These are phyloP conservation scores for Mycosphaerella sp. DNA, from an alignment of 2,329 filamentous ascomycete genomes.

Conservation along the genomic window DNA sequence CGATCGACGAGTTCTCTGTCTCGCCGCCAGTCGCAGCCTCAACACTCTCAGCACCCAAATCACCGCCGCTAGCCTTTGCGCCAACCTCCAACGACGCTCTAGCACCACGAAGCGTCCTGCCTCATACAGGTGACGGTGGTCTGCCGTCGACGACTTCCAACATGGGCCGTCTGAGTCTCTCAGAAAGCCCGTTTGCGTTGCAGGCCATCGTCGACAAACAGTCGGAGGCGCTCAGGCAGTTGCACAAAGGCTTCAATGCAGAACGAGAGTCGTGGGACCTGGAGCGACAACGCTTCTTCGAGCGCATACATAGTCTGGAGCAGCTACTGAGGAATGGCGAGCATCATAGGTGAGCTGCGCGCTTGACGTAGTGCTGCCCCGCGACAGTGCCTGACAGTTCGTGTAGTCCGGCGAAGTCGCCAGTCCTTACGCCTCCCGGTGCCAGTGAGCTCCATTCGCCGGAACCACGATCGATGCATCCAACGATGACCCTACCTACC, in stretches of 20 bases:
- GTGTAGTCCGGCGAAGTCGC: constrained; percentile 33
- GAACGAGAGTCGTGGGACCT: constrained; percentile 33
- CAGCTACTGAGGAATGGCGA: constrained; percentile 30
- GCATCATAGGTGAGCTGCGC: constrained; percentile 30
- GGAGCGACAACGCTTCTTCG: constrained; percentile 30
- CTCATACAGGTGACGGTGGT: constrained; percentile 5
- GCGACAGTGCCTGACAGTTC: constrained; percentile 5
- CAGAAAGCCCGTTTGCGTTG: constrained; percentile 21
- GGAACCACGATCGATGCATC: constrained; percentile 8
- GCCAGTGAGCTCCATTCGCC: constrained; percentile 16
- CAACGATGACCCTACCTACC: constrained; percentile 25
- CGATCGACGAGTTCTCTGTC: constrained; percentile 2
- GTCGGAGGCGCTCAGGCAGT: constrained; percentile 27
- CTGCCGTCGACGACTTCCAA: constrained; percentile 15
- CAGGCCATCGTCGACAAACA: constrained; percentile 34
- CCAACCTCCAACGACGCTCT: constrained; percentile 33
- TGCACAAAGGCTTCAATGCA: constrained; percentile 33
- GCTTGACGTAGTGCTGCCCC: background rate
- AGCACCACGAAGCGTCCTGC: constrained; percentile 20
- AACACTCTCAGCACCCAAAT: constrained; percentile 24
- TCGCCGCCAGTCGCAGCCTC: background rate
- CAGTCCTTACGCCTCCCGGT: constrained; percentile 28
- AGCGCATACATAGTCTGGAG: constrained; percentile 33
- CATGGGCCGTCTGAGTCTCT: constrained; percentile 22
- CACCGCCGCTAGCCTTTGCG: constrained; percentile 34